phyloP scores from a whole-genome alignment of 768 basidiomycete species.

The Mycena belliarum region DNA sequence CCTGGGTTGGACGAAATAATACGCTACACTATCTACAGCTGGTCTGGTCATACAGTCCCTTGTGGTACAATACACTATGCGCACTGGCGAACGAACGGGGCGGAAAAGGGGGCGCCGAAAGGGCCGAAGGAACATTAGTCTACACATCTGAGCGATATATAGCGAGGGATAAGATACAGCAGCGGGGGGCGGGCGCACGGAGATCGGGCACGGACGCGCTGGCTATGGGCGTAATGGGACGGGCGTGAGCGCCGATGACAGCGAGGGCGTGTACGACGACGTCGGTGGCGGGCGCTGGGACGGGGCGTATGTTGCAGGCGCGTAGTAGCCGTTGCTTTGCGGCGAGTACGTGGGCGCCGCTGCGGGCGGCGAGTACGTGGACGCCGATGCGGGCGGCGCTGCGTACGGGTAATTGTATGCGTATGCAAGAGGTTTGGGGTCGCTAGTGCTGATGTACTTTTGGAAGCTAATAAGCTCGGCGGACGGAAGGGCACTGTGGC shows the following conservation, averaged over 20 bases:
- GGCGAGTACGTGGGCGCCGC: slow-evolving; percentile 2
- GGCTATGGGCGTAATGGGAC: slow-evolving; percentile 27
- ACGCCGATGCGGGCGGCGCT: background rate
- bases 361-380: background rate
- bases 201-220: background rate
- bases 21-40: slow-evolving; percentile 19
- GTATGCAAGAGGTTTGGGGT: background rate
- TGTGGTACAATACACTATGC: slow-evolving; percentile 6
- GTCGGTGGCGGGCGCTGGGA: slow-evolving; percentile 1
- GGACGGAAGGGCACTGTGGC: slow-evolving; percentile 49
- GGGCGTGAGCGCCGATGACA: slow-evolving; percentile 46
- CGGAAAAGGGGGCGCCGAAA: no score
- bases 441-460: slow-evolving; percentile 28
- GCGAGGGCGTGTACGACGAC: slow-evolving; percentile 30
- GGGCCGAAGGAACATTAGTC: background rate
- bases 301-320: background rate
- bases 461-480: slow-evolving; percentile 60
- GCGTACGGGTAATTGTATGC: background rate
- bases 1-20: background rate
- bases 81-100: background rate
- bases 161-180: slow-evolving; percentile 10
- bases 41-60: slow-evolving; percentile 18
- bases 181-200: background rate
- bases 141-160: slow-evolving; percentile 15
- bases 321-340: background rate